phyloP scores from a whole-genome alignment of 345 rosid species.

The Euclidium syriacum region DNA sequence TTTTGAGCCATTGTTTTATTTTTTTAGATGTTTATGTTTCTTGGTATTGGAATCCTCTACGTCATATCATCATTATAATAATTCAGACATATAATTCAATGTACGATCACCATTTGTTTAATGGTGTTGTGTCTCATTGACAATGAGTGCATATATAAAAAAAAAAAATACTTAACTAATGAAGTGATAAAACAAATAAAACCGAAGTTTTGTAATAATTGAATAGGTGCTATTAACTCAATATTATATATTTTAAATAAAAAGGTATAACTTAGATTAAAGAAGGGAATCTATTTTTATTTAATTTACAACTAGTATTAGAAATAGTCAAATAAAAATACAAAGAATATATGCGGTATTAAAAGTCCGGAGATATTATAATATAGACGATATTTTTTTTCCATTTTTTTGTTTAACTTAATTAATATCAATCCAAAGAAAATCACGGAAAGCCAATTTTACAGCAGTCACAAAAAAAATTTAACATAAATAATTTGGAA shows the following conservation, averaged over 20 bases:
- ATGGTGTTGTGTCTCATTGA: not conserved
- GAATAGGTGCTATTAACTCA: not conserved
- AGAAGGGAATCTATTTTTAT: too few species aligned
- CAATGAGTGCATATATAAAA: not conserved
- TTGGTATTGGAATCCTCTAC: not conserved
- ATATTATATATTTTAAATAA: not conserved
- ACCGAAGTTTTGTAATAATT: not conserved
- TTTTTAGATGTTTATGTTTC: not conserved
- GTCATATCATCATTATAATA: not conserved
- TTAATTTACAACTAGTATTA: not conserved
- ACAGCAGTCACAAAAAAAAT: too few species aligned
- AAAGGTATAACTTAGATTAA: not conserved
- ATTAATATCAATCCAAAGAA: too few species aligned
- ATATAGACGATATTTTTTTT: too few species aligned
- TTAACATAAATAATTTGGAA: too few species aligned
- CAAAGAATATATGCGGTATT: too few species aligned
- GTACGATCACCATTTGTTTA: not conserved
- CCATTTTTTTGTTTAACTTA: too few species aligned
- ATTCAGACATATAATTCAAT: not conserved
- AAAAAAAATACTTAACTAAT: not conserved
- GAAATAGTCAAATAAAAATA: too few species aligned
- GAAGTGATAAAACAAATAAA: not conserved
- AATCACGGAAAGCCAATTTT: too few species aligned
- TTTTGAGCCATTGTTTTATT: not conserved
- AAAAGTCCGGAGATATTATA: too few species aligned